Evolutionary conservation across 352 stramenopile genomes (phyloP).

Genomic region (Globisporangium paroecandrum): DNA sequence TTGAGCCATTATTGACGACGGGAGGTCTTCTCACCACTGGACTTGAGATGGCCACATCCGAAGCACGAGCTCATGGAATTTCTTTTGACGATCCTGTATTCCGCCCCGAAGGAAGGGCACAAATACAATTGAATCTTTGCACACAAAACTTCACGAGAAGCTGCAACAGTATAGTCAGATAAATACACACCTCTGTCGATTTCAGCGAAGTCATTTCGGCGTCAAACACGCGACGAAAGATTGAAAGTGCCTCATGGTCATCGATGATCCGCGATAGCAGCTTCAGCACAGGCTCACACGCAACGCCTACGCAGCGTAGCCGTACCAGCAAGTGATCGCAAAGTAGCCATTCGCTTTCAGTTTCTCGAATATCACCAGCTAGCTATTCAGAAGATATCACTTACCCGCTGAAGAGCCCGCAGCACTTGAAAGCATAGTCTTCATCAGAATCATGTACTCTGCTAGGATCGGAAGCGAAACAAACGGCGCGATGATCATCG

Average conservation of each 20-base stretch:
- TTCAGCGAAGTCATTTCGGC: constrained; percentile 42
- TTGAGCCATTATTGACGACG: constrained; percentile 32
- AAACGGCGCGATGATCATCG: constrained; percentile 65
- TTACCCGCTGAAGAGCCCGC: constrained; percentile 40
- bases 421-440: constrained; percentile 42
- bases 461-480: constrained; percentile 57
- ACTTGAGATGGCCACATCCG: constrained; percentile 79
- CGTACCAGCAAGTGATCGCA: background rate
- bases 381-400: background rate
- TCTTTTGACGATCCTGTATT: constrained; percentile 45
- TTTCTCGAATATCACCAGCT: background rate
- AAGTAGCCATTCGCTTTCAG: background rate
- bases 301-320: constrained; percentile 30
- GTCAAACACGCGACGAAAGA: constrained; percentile 64
- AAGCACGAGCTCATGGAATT: constrained; percentile 68
- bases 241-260: constrained; percentile 56
- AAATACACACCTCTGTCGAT: constrained; percentile 30
- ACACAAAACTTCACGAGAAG: background rate
- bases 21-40: constrained; percentile 40
- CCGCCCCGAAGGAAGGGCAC: background rate
- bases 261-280: constrained; percentile 69
- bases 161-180: background rate
- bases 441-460: constrained; percentile 73
- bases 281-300: constrained; percentile 66
- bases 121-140: background rate